Evolutionary conservation across 495 filamentous ascomycete species (phyloP).

Genomic region (Baudoinia panamericana): DNA sequence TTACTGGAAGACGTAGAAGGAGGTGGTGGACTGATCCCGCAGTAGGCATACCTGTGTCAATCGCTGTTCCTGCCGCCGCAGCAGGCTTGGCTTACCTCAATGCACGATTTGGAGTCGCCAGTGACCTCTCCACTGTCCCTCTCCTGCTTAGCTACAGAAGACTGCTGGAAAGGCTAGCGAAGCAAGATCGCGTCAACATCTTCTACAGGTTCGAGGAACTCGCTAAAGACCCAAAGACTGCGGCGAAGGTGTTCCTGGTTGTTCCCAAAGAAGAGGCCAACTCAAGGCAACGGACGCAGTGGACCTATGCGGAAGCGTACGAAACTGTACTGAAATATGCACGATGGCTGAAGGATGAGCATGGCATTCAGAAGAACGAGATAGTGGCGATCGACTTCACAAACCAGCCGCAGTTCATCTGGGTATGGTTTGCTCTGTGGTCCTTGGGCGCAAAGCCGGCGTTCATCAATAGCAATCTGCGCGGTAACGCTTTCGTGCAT

Average conservation of each 20-base stretch:
- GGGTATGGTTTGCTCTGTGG: conserved; percentile 79
- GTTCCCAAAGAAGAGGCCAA: conserved; percentile 30
- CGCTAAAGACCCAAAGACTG: conserved; percentile 45
- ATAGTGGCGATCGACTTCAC: conserved; percentile 82
- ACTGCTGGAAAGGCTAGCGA: conserved; percentile 31
- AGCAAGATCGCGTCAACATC: conserved; percentile 48
- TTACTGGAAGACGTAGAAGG: no score
- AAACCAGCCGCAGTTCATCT: conserved; percentile 72
- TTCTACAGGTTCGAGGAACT: conserved; percentile 70
- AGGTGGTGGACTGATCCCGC: no score
- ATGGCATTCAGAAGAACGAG: conserved; percentile 57
- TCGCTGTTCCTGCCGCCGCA: conserved; percentile 41
- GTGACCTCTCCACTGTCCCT: conserved; percentile 49
- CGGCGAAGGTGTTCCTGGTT: conserved; percentile 50
- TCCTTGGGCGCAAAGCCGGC: conserved; percentile 80
- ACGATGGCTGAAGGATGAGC: conserved; percentile 62
- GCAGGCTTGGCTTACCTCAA: conserved; percentile 71
- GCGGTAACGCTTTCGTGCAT: conserved; percentile 62
- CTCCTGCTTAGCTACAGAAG: conserved; percentile 35
- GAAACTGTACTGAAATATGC: conserved; percentile 63
- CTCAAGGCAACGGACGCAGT: conserved; percentile 45
- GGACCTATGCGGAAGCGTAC: conserved; percentile 76
- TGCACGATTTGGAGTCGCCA: conserved; percentile 51
- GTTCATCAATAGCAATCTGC: conserved; percentile 87
- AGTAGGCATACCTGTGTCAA: conserved; percentile 5